These are phyloP conservation scores for Passalora sequoiae DNA, from an alignment of 2,329 filamentous ascomycete species.

Conservation along the genomic window DNA sequence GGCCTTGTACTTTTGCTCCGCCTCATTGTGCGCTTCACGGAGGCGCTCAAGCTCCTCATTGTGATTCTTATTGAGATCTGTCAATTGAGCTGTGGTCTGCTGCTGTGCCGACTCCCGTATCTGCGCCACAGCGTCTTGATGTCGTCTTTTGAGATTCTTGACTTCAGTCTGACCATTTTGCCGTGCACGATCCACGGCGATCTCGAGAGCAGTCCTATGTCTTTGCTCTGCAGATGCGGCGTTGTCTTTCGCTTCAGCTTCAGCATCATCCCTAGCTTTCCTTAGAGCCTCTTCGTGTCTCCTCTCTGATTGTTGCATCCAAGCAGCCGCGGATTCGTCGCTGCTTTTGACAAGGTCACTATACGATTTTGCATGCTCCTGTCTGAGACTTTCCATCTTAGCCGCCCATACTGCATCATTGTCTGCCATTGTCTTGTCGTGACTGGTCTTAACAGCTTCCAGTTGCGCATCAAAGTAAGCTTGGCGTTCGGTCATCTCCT, in stretches of 20 bases:
- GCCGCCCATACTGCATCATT: slow-evolving; percentile 20
- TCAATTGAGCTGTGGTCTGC: slow-evolving; percentile 15
- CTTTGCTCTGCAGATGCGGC: slow-evolving; percentile 12
- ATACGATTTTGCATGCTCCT: slow-evolving; percentile 18
- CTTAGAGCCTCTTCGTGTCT: slow-evolving; percentile 13
- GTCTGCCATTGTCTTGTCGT: slow-evolving; percentile 18
- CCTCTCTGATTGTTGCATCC: slow-evolving; percentile 12
- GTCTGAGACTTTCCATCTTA: slow-evolving; percentile 19
- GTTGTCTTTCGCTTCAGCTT: slow-evolving; percentile 15
- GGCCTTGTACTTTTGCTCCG: slow-evolving; percentile 6
- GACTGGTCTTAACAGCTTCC: slow-evolving; percentile 12
- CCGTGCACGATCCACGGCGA: slow-evolving; percentile 19
- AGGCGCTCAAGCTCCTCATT: slow-evolving; percentile 18
- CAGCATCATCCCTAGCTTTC: slow-evolving; percentile 15
- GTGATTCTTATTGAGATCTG: slow-evolving; percentile 22
- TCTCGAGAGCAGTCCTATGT: slow-evolving; percentile 21
- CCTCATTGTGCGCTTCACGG: slow-evolving; percentile 9
- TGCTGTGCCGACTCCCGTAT: slow-evolving; percentile 21
- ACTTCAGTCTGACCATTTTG: slow-evolving; percentile 21
- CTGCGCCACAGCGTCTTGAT: slow-evolving; percentile 25
- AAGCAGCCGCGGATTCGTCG: slow-evolving; percentile 13
- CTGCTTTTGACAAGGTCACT: slow-evolving; percentile 13
- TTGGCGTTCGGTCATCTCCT: neutral
- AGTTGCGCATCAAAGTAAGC: neutral
- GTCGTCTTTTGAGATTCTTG: slow-evolving; percentile 22